A percentile compares a stretch with the other conserved stretches of the same genome.
phyloP scores from a whole-genome alignment of 1,284 basidiomycete species.

The Puccinia triticina region DNA sequence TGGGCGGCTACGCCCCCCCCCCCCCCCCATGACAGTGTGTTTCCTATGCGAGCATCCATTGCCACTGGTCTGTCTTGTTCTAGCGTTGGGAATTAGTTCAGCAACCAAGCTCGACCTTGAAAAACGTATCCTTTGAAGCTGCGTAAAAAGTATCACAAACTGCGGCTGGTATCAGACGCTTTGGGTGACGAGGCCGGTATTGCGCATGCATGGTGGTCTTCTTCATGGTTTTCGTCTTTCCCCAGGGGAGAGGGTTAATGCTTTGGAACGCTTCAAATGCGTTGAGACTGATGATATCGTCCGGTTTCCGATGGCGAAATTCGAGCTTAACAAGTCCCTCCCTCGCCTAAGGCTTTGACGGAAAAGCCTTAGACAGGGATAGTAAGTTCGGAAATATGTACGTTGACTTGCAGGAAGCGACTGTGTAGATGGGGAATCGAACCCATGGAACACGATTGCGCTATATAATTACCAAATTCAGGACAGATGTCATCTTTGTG shows the following conservation, averaged over 20 bases:
- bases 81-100: slow-evolving; percentile 86
- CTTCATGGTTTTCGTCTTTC: slow-evolving; percentile 13
- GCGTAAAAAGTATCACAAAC: slow-evolving; percentile 91
- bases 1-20: too few relatives aligned
- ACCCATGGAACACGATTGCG: too few relatives aligned
- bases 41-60: too few relatives aligned
- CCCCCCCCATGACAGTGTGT: too few relatives aligned
- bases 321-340: too few relatives aligned
- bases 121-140: slow-evolving; percentile 79
- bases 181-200: slow-evolving; percentile 42
- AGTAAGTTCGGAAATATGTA: too few relatives aligned
- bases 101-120: slow-evolving; percentile 90
- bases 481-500: slow-evolving; percentile 51
- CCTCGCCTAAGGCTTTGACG: too few relatives aligned
- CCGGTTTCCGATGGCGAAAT: neutral
- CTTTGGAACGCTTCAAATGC: neutral
- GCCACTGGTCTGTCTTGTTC: too few relatives aligned
- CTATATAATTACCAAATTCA: too few relatives aligned
- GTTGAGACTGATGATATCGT: neutral
- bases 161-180: slow-evolving; percentile 64
- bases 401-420: too few relatives aligned
- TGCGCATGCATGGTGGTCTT: slow-evolving; percentile 39
- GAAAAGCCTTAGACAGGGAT: too few relatives aligned
- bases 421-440: slow-evolving; percentile 14
- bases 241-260: slow-evolving; percentile 33